Conservation (phyloP, 2,329 filamentous ascomycete species). For the Sporothrix euskadiensis region DNA sequence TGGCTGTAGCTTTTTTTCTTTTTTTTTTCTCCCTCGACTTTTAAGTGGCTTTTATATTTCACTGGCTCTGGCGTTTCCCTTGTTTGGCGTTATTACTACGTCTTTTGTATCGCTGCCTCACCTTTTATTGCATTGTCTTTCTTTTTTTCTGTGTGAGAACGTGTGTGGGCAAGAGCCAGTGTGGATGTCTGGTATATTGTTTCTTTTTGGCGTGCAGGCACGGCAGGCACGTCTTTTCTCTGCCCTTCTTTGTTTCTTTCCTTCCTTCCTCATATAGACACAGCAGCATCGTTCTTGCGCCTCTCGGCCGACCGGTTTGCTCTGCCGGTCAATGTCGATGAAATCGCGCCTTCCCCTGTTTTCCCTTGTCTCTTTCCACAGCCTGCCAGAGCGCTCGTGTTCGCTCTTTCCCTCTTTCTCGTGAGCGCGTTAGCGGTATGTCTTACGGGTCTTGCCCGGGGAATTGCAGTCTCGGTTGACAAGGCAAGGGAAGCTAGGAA, state of each 20-base stretch:
- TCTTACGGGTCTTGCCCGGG: conserved; percentile 19
- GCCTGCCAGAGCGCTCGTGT: neutral
- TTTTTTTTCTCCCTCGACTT: neutral
- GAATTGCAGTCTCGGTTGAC: conserved; percentile 10
- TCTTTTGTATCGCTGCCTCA: conserved; percentile 14
- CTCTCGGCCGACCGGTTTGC: conserved; percentile 1
- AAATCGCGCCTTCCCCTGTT: neutral
- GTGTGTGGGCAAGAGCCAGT: conserved; percentile 2
- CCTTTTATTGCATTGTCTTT: conserved; percentile 9
- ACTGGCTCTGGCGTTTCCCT: conserved; percentile 17
- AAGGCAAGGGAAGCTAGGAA: conserved; percentile 7
- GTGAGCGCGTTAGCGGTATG: conserved; percentile 12
- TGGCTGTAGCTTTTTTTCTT: conserved; percentile 23
- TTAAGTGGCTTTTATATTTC: conserved; percentile 17
- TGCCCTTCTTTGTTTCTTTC: neutral
- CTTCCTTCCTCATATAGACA: conserved; percentile 7
- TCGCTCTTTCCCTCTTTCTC: conserved; percentile 7
- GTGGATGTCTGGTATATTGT: conserved; percentile 17
- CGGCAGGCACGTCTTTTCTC: conserved; percentile 17
- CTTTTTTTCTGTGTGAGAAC: neutral
- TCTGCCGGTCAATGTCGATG: neutral
- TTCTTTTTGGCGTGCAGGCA: conserved; percentile 17
- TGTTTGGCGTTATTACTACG: conserved; percentile 15
- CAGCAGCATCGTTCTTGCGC: conserved; percentile 3
- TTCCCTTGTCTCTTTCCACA: neutral